These are phyloP conservation scores for Arachis monticola DNA, from an alignment of 331 rosid genomes.

Conservation along the genomic window DNA sequence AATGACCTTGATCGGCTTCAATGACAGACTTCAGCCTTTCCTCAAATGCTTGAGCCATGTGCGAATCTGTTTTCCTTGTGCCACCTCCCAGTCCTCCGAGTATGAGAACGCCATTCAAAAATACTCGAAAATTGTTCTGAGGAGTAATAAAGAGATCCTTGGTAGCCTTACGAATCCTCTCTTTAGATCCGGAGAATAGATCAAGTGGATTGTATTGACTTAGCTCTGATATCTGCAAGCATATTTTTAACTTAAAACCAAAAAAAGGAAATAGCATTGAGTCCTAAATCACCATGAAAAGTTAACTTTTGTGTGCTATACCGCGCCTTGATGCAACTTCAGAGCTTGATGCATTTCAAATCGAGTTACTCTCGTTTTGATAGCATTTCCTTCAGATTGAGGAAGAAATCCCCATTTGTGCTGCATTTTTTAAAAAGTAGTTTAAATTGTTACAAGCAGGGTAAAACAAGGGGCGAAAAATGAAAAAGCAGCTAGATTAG, in stretches of 20 bases:
- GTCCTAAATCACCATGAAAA: conserved; percentile 1
- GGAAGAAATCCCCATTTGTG: conserved; percentile 97
- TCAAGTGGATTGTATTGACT: too few species aligned
- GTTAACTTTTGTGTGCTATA: conserved; percentile 30
- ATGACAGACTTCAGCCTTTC: conserved; percentile 68
- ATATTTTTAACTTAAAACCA: conserved; percentile 14
- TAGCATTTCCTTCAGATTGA: conserved; percentile 57
- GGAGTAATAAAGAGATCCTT: too few species aligned
- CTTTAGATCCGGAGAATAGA: too few species aligned
- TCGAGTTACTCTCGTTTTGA: conserved; percentile 65
- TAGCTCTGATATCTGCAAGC: too few species aligned
- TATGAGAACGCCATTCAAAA: too few species aligned
- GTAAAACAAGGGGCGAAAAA: conserved; percentile 1
- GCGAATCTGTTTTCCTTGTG: conserved; percentile 51
- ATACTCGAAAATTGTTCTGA: too few species aligned
- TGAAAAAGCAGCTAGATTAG: neutral
- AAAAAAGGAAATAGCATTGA: neutral
- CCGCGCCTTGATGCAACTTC: conserved; percentile 84
- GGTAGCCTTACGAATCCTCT: too few species aligned
- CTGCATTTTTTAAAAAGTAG: conserved; percentile 42
- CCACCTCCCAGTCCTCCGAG: too few species aligned
- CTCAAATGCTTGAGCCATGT: conserved; percentile 64
- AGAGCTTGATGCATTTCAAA: conserved; percentile 91
- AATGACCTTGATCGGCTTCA: conserved; percentile 56
- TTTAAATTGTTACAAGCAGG: conserved; percentile 31